These are phyloP conservation scores for Paramecium tetraurelia DNA, from an alignment of 73 alveolate genomes.

Conservation along the genomic window DNA sequence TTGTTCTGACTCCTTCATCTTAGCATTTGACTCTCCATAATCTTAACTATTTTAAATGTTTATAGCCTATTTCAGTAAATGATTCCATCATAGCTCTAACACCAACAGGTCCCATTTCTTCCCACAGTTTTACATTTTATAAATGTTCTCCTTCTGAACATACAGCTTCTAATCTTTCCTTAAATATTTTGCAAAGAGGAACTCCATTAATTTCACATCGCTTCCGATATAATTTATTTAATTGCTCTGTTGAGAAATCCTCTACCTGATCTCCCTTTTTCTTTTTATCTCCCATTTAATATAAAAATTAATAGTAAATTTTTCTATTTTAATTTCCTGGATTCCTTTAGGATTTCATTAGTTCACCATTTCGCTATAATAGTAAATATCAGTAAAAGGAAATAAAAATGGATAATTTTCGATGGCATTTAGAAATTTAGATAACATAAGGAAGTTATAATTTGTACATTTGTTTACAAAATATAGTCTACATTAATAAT, in stretches of 20 bases:
- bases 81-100: conserved; percentile 63
- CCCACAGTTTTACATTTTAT: conserved; percentile 60
- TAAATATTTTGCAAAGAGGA: conserved; percentile 54
- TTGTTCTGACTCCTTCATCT: conserved; percentile 64
- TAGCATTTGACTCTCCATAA: conserved; percentile 61
- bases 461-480: no score
- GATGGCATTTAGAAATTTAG: no score
- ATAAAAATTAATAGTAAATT: background rate
- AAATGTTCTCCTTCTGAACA: conserved; percentile 57
- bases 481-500: no score
- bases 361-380: background rate
- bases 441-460: no score
- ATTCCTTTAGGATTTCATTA: background rate
- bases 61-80: conserved; percentile 57
- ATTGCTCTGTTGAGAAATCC: conserved; percentile 52
- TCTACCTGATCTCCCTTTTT: conserved; percentile 64
- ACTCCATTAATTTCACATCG: conserved; percentile 59
- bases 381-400: background rate
- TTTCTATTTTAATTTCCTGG: background rate
- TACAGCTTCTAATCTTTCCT: conserved; percentile 55
- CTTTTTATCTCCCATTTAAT: conserved; percentile 62
- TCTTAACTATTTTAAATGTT: conserved; percentile 48
- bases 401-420: background rate
- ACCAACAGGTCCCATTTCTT: conserved; percentile 68
- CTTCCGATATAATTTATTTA: conserved; percentile 27